Percentiles rank a stretch among this genome's conserved stretches.
Evolutionary conservation across 2,329 filamentous ascomycete genomes (phyloP).

Genomic region (Zasmidium citrigriseum): DNA sequence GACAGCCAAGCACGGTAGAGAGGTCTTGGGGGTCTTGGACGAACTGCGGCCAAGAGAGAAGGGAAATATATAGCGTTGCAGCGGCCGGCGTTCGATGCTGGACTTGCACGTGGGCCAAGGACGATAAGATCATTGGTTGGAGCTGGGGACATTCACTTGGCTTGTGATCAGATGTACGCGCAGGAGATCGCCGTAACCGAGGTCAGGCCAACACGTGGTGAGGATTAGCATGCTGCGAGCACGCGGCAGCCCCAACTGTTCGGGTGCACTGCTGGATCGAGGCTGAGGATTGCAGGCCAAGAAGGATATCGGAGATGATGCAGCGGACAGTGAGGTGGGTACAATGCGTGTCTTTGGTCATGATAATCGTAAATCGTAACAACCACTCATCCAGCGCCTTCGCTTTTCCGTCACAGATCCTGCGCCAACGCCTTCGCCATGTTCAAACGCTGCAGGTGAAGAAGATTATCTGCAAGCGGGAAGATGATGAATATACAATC

Average conservation of each 20-base stretch:
- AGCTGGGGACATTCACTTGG: not conserved
- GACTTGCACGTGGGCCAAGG: not conserved
- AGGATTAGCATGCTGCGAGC: not conserved
- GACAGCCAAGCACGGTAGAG: slow-evolving; percentile 5
- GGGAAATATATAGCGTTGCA: not conserved
- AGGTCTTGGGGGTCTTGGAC: slow-evolving; percentile 6
- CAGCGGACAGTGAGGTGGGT: no score
- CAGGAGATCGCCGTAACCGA: not conserved
- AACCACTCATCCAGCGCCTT: not conserved
- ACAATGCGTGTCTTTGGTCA: no score
- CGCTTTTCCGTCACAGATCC: not conserved
- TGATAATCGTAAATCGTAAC: not conserved
- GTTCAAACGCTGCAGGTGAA: slow-evolving; percentile 19
- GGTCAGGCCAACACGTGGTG: not conserved
- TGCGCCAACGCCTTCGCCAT: not conserved
- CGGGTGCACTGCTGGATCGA: not conserved
- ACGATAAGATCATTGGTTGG: not conserved
- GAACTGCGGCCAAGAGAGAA: not conserved
- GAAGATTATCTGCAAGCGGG: slow-evolving; percentile 23
- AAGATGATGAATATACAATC: slow-evolving; percentile 16
- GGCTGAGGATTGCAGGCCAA: not conserved
- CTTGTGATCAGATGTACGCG: not conserved
- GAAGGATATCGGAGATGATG: not conserved
- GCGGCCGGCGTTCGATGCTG: not conserved
- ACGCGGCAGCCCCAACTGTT: not conserved